Base-by-base conservation (phyloP, 192 early-diverging fungal species). In the Coemansia biformis region DNA sequence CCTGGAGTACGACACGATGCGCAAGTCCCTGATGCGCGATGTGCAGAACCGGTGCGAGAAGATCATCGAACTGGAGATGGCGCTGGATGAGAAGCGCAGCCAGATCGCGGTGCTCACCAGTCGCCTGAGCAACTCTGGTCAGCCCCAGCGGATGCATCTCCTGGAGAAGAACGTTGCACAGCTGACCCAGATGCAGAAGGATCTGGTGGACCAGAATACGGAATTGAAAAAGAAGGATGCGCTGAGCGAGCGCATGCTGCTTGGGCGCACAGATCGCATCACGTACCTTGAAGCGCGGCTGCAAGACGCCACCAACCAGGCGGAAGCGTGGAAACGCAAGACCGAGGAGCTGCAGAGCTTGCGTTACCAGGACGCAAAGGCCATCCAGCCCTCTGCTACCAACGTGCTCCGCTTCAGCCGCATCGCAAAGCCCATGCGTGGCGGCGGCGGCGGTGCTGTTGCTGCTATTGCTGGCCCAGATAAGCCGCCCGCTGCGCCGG, bases 61-160 rank as follows among this genome's bases (percentile, higher is more conserved):
- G 82, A 89, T 94, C 41, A 92, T 99, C 19, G 93, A 99, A 78
- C 80, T 98, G 21, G 96, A 97, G 69, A 89, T 99, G 62, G 86
- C 88, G 6, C 77, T 99, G 45, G 96, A 99, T 57, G 96, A 99
- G 52, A 83, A 86, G 8, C 86, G 92, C n/a, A 89, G 91, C 57
- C 87, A 97, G 76, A 89, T 92, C 63, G 85, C 91, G 45, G 84
- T 79, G 50, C 88, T 96, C 17, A 78, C 87, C 41, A 83, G 84
- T 43, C 87, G 85, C 43, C 86, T 78, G 57, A 87, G 85, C 73
- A 88, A 83, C 57, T 81, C 86, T 39, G 84, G 83, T 32, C 91
- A 95, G 57, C 90, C 93, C 63, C 87, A 89, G 78, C 95, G 95
- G 76, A 93, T 96, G 89, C 87, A 87, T n/a, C 88, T 96, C 66